These are phyloP conservation scores for Colletotrichum lindemuthianum DNA, from an alignment of 2,329 filamentous ascomycete genomes.

Conservation along the genomic window DNA sequence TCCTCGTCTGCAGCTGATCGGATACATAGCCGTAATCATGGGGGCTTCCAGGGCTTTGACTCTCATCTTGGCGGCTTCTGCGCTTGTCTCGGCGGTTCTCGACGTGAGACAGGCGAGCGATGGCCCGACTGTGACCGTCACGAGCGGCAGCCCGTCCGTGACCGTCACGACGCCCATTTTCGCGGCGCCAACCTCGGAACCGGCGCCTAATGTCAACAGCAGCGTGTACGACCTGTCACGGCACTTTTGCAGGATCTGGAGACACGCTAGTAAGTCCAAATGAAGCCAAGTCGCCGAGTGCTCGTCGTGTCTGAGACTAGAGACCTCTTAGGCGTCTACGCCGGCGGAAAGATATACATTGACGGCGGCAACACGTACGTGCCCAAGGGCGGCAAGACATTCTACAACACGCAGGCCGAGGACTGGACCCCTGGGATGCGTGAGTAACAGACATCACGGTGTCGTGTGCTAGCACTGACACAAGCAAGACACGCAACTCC, in stretches of 20 bases:
- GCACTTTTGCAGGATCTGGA: conserved; percentile 22
- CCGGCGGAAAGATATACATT: conserved; percentile 38
- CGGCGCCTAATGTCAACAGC: conserved; percentile 22
- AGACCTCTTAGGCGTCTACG: conserved; percentile 27
- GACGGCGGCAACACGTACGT: conserved; percentile 38
- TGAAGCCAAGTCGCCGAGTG: too few relatives aligned
- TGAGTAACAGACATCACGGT: background rate
- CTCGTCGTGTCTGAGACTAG: background rate
- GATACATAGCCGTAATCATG: background rate
- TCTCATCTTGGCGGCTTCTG: conserved; percentile 2
- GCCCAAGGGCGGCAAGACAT: conserved; percentile 24
- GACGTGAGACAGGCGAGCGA: conserved; percentile 3
- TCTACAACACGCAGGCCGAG: conserved; percentile 25
- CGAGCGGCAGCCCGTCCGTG: too few relatives aligned
- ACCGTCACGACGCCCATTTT: conserved; percentile 13
- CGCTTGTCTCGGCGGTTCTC: background rate
- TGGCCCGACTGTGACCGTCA: background rate
- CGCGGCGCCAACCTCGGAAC: conserved; percentile 18
- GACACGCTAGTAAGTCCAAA: conserved; percentile 17
- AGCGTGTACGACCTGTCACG: conserved; percentile 21
- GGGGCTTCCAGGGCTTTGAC: too few relatives aligned
- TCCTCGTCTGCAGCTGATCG: background rate
- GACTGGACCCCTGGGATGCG: conserved; percentile 24
- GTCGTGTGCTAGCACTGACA: background rate
- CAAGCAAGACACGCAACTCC: conserved; percentile 30